Evolutionary conservation across 1,284 basidiomycete species (phyloP).

Genomic region (Cutaneotrichosporon sp.): DNA sequence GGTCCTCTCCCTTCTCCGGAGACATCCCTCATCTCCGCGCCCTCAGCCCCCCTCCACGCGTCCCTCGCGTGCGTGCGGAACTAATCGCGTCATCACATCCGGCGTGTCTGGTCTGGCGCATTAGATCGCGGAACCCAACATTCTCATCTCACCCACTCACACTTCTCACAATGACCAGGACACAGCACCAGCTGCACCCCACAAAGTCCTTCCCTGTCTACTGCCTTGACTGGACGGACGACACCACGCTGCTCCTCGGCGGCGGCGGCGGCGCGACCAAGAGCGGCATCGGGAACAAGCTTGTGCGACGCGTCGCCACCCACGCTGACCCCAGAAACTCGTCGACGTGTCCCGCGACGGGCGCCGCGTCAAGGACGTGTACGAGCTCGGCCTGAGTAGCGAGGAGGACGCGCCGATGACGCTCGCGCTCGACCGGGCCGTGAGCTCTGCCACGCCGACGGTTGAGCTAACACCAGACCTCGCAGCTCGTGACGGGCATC

Average conservation of each 20-base stretch:
- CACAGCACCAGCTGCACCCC: slow-evolving; percentile 72
- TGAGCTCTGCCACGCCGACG: slow-evolving; percentile 41
- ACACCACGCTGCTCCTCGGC: slow-evolving; percentile 75
- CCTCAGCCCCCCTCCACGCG: too few relatives aligned
- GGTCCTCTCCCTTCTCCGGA: too few relatives aligned
- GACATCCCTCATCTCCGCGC: neutral
- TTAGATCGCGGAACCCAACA: slow-evolving; percentile 1
- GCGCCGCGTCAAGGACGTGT: slow-evolving; percentile 62
- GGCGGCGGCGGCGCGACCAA: slow-evolving; percentile 80
- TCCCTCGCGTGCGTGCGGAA: neutral
- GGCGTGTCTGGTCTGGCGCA: too few relatives aligned
- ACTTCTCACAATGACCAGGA: slow-evolving; percentile 71
- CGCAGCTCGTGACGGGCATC: slow-evolving; percentile 73
- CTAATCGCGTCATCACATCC: neutral
- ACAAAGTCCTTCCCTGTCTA: slow-evolving; percentile 82
- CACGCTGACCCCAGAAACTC: slow-evolving; percentile 46
- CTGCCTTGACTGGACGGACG: slow-evolving; percentile 76
- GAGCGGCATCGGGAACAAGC: slow-evolving; percentile 89
- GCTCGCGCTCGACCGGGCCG: slow-evolving; percentile 70
- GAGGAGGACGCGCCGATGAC: slow-evolving; percentile 94
- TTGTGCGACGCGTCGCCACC: slow-evolving; percentile 59
- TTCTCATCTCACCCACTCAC: neutral
- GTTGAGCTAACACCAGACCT: slow-evolving; percentile 52
- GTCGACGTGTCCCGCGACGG: slow-evolving; percentile 65
- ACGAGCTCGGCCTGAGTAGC: slow-evolving; percentile 71